phyloP scores from a whole-genome alignment of 2,329 filamentous ascomycete genomes.

The Colletotrichum paranaense region DNA sequence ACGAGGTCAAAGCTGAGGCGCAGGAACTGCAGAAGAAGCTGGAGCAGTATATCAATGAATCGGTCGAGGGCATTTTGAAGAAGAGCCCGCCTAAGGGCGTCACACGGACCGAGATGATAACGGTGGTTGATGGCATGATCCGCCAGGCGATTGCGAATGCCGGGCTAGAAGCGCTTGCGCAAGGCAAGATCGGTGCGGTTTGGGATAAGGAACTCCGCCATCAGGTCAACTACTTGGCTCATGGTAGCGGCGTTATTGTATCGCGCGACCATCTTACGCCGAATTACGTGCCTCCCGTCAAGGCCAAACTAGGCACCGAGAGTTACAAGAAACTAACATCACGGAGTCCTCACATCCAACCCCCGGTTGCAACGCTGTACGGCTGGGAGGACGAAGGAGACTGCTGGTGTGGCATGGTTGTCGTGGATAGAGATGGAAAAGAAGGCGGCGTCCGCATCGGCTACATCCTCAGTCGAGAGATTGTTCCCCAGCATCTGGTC shows the following conservation, averaged over 20 bases:
- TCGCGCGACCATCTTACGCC: constrained; percentile 71
- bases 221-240: constrained; percentile 80
- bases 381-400: constrained; percentile 85
- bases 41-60: constrained; percentile 45
- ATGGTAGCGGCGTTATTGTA: constrained; percentile 73
- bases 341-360: no score
- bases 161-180: constrained; percentile 59
- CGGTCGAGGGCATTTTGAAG: constrained; percentile 41
- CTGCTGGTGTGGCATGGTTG: constrained; percentile 81
- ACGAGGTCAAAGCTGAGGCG: constrained; percentile 55
- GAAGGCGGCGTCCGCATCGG: constrained; percentile 72
- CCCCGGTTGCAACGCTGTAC: constrained; percentile 61
- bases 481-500: constrained; percentile 76
- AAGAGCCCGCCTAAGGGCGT: constrained; percentile 45
- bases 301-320: constrained; percentile 36
- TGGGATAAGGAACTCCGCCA: constrained; percentile 58
- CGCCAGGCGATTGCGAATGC: constrained; percentile 55
- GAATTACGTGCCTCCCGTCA: constrained; percentile 56
- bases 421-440: constrained; percentile 50
- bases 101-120: constrained; percentile 52
- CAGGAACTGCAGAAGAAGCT: constrained; percentile 49
- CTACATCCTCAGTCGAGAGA: constrained; percentile 66
- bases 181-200: constrained; percentile 57
- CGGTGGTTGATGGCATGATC: constrained; percentile 54
- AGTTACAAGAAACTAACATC: not conserved